These are phyloP conservation scores for Zygosaccharomyces sapae DNA, from an alignment of 1,139 yeast genomes.

Conservation along the genomic window DNA sequence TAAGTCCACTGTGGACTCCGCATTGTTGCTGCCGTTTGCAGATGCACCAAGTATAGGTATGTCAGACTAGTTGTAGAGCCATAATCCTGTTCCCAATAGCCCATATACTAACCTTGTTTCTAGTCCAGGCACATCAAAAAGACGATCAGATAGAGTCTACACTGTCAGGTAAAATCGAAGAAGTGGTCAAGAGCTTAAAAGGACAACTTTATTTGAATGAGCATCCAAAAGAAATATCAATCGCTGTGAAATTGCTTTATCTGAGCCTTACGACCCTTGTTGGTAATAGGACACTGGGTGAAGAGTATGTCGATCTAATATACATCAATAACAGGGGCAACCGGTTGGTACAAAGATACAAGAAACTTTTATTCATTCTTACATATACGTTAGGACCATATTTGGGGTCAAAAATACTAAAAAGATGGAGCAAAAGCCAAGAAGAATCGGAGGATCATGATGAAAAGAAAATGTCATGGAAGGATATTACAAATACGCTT, in stretches of 20 bases:
- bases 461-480: constrained; percentile 33
- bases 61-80: constrained; percentile 14
- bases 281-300: constrained; percentile 84
- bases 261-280: constrained; percentile 65
- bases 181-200: constrained; percentile 40
- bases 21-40: constrained; percentile 37
- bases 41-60: constrained; percentile 44
- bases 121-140: constrained; percentile 80
- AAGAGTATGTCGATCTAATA: constrained; percentile 83
- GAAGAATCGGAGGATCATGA: constrained; percentile 25
- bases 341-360: constrained; percentile 43
- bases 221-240: constrained; percentile 59
- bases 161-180: constrained; percentile 52
- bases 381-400: constrained; percentile 60
- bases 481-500: constrained; percentile 47
- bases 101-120: constrained; percentile 15
- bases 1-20: background rate
- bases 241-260: constrained; percentile 56
- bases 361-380: constrained; percentile 49
- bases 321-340: constrained; percentile 56
- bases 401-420: constrained; percentile 37
- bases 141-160: constrained; percentile 67
- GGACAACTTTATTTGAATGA: constrained; percentile 69
- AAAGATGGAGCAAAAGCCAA: constrained; percentile 11
- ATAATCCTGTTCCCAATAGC: constrained; percentile 11